These are phyloP conservation scores for Fusarium temperatum DNA, from an alignment of 2,329 filamentous ascomycete species.

Conservation along the genomic window DNA sequence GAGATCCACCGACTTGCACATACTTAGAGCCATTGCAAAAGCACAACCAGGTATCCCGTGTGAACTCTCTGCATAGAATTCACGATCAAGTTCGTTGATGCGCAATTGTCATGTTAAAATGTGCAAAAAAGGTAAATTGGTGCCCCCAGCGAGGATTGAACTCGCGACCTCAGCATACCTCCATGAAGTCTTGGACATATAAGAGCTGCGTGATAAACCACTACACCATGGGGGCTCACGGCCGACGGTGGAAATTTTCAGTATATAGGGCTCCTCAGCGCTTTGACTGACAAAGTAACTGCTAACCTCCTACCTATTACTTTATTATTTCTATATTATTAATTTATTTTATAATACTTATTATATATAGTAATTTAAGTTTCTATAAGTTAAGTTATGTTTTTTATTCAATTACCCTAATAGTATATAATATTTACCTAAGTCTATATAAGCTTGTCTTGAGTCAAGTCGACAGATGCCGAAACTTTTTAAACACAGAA, in stretches of 20 bases:
- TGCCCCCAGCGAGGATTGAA: conserved; percentile 35
- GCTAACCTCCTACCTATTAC: background rate
- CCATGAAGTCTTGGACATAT: conserved; percentile 29
- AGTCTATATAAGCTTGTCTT: background rate
- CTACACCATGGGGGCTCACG: conserved; percentile 32
- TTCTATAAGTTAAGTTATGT: background rate
- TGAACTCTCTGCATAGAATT: background rate
- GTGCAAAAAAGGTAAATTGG: conserved; percentile 2
- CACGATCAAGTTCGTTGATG: background rate
- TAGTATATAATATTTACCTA: background rate
- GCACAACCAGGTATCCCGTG: background rate
- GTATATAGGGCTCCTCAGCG: background rate
- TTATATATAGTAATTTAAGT: background rate
- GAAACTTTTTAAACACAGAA: background rate
- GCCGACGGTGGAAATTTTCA: background rate
- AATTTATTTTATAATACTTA: background rate
- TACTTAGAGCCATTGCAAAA: background rate
- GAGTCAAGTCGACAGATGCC: background rate
- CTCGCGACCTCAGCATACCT: conserved; percentile 35
- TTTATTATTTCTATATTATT: no score
- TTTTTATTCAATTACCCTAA: background rate
- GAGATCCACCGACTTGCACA: background rate
- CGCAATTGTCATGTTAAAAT: no score
- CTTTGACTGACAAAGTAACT: background rate
- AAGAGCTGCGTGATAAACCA: conserved; percentile 36